These are phyloP conservation scores for Rhizopus arrhizus DNA, from an alignment of 371 early-diverging fungal genomes.

Conservation along the genomic window DNA sequence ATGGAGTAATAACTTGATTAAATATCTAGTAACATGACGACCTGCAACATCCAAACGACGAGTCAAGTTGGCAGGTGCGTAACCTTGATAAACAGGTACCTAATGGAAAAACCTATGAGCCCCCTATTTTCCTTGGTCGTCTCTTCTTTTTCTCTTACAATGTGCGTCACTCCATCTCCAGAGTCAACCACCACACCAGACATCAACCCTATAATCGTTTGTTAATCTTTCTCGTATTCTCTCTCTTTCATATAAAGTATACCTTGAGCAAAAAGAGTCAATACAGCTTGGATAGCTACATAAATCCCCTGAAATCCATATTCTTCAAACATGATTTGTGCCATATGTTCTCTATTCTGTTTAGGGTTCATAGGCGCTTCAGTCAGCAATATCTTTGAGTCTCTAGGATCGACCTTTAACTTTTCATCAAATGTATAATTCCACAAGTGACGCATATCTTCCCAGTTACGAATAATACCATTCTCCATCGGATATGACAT, in stretches of 20 bases:
- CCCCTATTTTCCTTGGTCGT: neutral
- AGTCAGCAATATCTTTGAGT: constrained; percentile 91
- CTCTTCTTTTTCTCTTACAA: constrained; percentile 52
- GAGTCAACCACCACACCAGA: constrained; percentile 98
- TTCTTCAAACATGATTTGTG: constrained; percentile 93
- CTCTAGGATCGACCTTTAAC: constrained; percentile 83
- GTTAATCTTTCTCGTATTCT: neutral
- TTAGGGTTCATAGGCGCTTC: constrained; percentile 97
- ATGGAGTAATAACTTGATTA: constrained; percentile 90
- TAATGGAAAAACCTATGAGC: constrained; percentile 7
- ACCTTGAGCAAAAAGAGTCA: constrained; percentile 54
- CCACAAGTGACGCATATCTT: constrained; percentile 97
- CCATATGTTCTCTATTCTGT: constrained; percentile 91
- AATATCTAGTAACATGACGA: constrained; percentile 93
- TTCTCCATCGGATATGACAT: constrained; percentile 98
- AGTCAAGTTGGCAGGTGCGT: constrained; percentile 88
- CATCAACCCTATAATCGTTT: constrained; percentile 67
- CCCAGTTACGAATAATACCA: constrained; percentile 98
- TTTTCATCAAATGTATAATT: constrained; percentile 95
- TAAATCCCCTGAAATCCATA: constrained; percentile 93
- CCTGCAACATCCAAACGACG: constrained; percentile 95
- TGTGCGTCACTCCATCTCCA: constrained; percentile 97
- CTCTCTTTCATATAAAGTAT: constrained; percentile 86
- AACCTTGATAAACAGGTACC: constrained; percentile 95
- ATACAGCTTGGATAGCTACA: constrained; percentile 97